These are phyloP conservation scores for Corymbia citriodora DNA, from an alignment of 441 rosid genomes.

Conservation along the genomic window DNA sequence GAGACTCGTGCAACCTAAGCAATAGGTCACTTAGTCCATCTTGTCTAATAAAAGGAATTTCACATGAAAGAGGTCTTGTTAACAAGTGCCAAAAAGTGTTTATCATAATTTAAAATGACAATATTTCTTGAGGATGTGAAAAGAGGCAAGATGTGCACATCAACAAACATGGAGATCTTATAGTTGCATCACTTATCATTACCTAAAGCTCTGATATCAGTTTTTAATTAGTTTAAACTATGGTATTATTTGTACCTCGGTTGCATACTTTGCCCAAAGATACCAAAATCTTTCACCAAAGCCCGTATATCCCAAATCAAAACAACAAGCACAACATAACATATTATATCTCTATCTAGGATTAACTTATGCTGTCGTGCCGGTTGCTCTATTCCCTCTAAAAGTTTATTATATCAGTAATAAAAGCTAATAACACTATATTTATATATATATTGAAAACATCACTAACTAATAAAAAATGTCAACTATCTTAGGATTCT, in stretches of 20 bases:
- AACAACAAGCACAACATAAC: background rate
- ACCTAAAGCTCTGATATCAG: background rate
- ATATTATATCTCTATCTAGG: background rate
- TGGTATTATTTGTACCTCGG: background rate
- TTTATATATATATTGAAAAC: background rate
- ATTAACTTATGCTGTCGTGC: background rate
- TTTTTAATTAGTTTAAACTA: background rate
- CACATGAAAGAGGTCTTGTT: background rate
- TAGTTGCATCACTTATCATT: background rate
- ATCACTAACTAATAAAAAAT: background rate
- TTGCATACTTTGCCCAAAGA: background rate
- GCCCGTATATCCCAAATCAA: background rate
- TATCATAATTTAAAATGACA: background rate
- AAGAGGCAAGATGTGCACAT: background rate
- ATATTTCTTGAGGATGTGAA: background rate
- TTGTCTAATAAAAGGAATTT: background rate
- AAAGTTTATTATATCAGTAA: background rate
- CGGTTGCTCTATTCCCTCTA: background rate
- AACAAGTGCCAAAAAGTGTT: background rate
- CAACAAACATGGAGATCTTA: background rate
- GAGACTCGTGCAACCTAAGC: background rate
- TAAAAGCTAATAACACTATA: background rate
- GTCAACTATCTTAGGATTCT: background rate
- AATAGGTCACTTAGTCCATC: background rate
- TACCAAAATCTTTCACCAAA: background rate